Base-by-base conservation (phyloP, 1,284 basidiomycete species). In the Testicularia cyperi region DNA sequence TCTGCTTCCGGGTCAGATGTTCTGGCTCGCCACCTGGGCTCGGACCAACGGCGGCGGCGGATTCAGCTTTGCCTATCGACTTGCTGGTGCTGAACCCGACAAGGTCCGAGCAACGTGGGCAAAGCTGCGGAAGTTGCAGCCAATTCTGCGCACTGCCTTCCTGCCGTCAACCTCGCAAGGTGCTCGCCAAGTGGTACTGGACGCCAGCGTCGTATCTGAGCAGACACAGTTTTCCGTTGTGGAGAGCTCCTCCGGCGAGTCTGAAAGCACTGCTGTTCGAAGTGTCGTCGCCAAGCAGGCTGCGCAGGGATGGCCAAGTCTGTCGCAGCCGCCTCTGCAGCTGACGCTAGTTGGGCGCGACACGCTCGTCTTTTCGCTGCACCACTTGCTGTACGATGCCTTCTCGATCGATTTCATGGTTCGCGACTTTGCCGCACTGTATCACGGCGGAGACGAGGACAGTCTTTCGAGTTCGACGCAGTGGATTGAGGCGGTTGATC, bases 381-480 rank as follows among this genome's bases (percentile, higher is more conserved):
- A 68, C 44, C 74, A 76, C 20, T 51, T 64, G 8, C 58, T 76
- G 16, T 76, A 75, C 46, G 74, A 75, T 30, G 68, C 68, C 6
- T 63, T 56, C 36, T 66, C 68, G 21, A 54, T 75, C 39, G 56
- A 58, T 15, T 35, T 72, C 41, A 32, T 75, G 8, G 39, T 66
- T 14, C 30, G 41, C n/a, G 72, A 75, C 38, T 54, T 71, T 18
- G 44, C 18, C 0, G 21, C 41, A 16, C 20, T 72, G 12, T 69
- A 69, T 48, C 16, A 23, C 18, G 53, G 53, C 1, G 44, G 35
- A 1, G 23, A 21, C 18, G n/a, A n/a, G n/a, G n/a, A n/a, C n/a
- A n/a, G n/a, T n/a, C 15, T 33, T n/a, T n/a, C 27, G 12, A 39
- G 44, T 32, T 52, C 44, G 4, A 37, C 28, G 9, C 39, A 29